Conservation (phyloP, 2,329 filamentous ascomycete genomes). For the Trichoderma hamatum region DNA sequence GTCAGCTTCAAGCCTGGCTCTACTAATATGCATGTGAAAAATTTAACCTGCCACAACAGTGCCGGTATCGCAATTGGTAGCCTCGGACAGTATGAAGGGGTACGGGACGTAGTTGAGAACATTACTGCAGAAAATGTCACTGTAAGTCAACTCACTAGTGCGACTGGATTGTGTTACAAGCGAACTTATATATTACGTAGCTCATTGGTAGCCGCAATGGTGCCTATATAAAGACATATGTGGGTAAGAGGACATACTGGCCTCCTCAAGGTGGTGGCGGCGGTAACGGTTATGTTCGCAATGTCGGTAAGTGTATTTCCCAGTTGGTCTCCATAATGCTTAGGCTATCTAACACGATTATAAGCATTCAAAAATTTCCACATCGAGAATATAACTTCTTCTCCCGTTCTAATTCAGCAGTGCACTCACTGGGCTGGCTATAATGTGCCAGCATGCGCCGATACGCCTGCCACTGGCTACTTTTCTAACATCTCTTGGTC, state of each 20-base stretch:
- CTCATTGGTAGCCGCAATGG: slow-evolving; percentile 13
- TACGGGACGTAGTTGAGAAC: slow-evolving; percentile 16
- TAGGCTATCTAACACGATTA: neutral
- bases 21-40: slow-evolving; percentile 15
- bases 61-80: slow-evolving; percentile 15
- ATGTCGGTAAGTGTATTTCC: neutral
- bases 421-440: slow-evolving; percentile 16
- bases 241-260: slow-evolving; percentile 1
- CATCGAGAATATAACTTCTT: slow-evolving; percentile 12
- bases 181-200: neutral
- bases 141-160: neutral
- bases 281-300: slow-evolving; percentile 9
- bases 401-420: slow-evolving; percentile 7
- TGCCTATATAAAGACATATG: slow-evolving; percentile 17
- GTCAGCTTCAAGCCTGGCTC: slow-evolving; percentile 18
- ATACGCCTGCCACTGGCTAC: slow-evolving; percentile 9
- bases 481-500: slow-evolving; percentile 16
- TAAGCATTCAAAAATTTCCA: slow-evolving; percentile 8
- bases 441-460: slow-evolving; percentile 6
- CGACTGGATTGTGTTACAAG: neutral
- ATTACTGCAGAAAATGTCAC: slow-evolving; percentile 18
- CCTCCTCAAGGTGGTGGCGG: slow-evolving; percentile 9
- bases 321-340: neutral
- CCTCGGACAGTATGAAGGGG: slow-evolving; percentile 17
- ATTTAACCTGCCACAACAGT: slow-evolving; percentile 17